Base-by-base conservation (phyloP, 2,329 filamentous ascomycete genomes). In the Neofusicoccum sp. region DNA sequence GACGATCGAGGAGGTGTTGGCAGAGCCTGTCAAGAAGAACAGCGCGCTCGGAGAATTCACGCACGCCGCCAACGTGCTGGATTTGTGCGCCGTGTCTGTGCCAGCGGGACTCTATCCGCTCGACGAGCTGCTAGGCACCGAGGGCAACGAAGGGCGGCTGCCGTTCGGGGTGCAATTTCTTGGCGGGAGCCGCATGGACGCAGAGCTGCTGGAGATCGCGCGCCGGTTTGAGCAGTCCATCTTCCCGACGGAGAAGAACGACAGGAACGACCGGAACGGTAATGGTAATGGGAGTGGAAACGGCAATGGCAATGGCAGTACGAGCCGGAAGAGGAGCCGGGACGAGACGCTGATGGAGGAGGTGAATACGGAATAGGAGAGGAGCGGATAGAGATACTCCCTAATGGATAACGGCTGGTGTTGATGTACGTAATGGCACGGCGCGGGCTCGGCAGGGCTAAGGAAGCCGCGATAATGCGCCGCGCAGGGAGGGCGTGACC, bases 51-150 rank as follows among this genome's bases (percentile, higher is more conserved):
- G 73, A 1, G 71, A 72, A 43, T 87, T 86, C 63, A 86, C 85
- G 0, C 85, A 87, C 68, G 87, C 84, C 68, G 86, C 81, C 14
- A 88, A 88, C 67, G 83, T 88, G 33, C 71, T 88, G 16, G 85
- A 88, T 70, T 78, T 86, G 67, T 75, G 73, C 62, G 72, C 66
- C 16, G 67, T 71, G 28, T 69, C 73, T 1, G 76, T 86, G n/a
- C 83, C 84, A 1, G 84, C 84, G 0, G 81, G 81, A 1, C 73
- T 64, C 6, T 78, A 76, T 66, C 66, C 71, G 1, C 64, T 68
- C 0, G 44, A 54, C 34, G 73, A 75, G 44, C 56, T 74, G 44
- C 71, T 70, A 34, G 72, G 71, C 3, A 67, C 66, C 6, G 62
- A 70, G 52, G 50, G 64, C 1, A 64, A 72, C 48, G 68, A 67